A percentile compares a stretch with the other conserved stretches of the same genome.
These are phyloP conservation scores for Glebionis coronaria DNA, from an alignment of 129 eudicot genomes.

Conservation along the genomic window DNA sequence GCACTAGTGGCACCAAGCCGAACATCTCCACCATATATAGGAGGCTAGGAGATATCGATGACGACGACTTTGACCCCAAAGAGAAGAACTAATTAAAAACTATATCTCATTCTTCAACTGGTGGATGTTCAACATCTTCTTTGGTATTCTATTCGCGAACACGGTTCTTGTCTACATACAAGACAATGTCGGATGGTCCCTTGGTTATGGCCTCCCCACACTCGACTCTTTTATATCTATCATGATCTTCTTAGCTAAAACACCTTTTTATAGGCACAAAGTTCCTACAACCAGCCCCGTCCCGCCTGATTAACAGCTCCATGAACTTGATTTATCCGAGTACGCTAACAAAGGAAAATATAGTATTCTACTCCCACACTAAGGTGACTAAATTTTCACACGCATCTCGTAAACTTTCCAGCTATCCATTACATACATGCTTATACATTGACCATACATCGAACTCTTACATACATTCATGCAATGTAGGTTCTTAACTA, in stretches of 20 bases:
- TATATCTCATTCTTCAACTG: constrained; percentile 59
- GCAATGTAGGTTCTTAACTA: constrained; percentile 42
- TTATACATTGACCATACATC: too few species aligned
- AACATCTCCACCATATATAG: constrained; percentile 53
- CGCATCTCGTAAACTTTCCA: background rate
- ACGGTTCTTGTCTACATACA: constrained; percentile 56
- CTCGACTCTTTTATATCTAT: constrained; percentile 40
- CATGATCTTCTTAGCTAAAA: constrained; percentile 48
- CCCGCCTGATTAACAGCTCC: constrained; percentile 46
- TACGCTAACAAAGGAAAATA: constrained; percentile 47
- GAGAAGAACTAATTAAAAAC: constrained; percentile 51
- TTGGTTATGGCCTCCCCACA: constrained; percentile 56
- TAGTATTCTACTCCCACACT: constrained; percentile 58
- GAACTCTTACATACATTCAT: too few species aligned
- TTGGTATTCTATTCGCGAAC: constrained; percentile 49
- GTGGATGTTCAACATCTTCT: constrained; percentile 61
- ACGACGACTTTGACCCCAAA: constrained; percentile 50
- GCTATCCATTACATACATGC: too few species aligned
- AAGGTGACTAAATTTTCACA: constrained; percentile 26
- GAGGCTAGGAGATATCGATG: constrained; percentile 59
- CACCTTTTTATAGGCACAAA: constrained; percentile 66
- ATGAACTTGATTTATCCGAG: constrained; percentile 52
- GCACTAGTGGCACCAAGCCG: constrained; percentile 60
- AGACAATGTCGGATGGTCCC: constrained; percentile 56
- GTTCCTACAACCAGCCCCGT: constrained; percentile 60